phyloP scores from a whole-genome alignment of 352 stramenopile genomes.

The Pythium folliculosum region DNA sequence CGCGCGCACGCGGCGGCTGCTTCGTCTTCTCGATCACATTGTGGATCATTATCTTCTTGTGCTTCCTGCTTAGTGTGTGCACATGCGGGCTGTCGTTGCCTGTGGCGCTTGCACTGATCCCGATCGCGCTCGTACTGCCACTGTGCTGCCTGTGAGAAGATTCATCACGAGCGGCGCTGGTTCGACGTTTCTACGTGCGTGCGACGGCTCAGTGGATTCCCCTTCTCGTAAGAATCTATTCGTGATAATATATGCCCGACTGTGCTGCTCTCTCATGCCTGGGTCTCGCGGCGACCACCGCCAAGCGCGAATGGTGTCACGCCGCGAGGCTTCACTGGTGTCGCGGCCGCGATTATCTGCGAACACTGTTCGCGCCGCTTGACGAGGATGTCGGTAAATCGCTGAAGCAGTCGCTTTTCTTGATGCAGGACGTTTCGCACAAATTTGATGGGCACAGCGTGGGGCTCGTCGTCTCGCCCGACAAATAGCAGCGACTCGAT shows the following conservation, averaged over 20 bases:
- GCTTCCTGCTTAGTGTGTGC: conserved; percentile 68
- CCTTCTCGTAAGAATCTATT: not conserved
- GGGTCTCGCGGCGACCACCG: not conserved
- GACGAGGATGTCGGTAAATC: conserved; percentile 56
- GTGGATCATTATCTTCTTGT: conserved; percentile 80
- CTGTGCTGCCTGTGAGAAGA: conserved; percentile 65
- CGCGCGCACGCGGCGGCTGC: conserved; percentile 59
- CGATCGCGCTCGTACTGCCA: conserved; percentile 59
- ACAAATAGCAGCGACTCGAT: conserved; percentile 37
- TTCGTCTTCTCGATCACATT: conserved; percentile 75
- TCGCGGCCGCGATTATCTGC: not conserved
- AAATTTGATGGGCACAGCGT: conserved; percentile 41
- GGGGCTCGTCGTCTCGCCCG: conserved; percentile 29
- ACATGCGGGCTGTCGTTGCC: conserved; percentile 71
- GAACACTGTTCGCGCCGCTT: conserved; percentile 49
- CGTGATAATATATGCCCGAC: conserved; percentile 1
- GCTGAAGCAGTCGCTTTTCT: conserved; percentile 37
- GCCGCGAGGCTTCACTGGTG: conserved; percentile 3
- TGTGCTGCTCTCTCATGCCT: not conserved
- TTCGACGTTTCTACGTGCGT: not conserved
- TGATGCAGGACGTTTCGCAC: conserved; percentile 37
- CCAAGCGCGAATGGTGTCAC: not conserved
- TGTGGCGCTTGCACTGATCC: conserved; percentile 56
- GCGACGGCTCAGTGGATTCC: not conserved
- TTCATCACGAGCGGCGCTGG: not conserved